Evolutionary conservation across 495 filamentous ascomycete genomes (phyloP).

Genomic region (Penicillium ochrochloron): DNA sequence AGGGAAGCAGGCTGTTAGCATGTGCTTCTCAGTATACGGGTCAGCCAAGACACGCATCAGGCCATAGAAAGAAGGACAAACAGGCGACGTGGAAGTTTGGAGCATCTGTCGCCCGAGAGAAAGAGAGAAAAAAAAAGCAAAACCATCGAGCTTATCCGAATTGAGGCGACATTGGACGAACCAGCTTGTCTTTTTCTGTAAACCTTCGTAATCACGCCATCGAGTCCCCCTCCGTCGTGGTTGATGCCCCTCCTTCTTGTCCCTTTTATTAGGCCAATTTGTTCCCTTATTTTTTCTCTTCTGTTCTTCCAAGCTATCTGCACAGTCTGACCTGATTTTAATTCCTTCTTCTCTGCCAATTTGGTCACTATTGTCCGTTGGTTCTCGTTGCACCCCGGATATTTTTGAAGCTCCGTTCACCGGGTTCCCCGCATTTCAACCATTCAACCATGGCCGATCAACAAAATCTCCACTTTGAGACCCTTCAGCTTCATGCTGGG

Average conservation of each 20-base stretch:
- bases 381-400: not conserved
- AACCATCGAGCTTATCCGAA: not conserved
- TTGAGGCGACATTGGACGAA: not conserved
- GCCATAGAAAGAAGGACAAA: not conserved
- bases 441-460: slow-evolving; percentile 41
- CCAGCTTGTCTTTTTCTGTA: not conserved
- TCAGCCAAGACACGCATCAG: not conserved
- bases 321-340: no score
- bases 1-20: not conserved
- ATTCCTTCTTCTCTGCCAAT: no score
- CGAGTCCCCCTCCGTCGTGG: slow-evolving; percentile 11
- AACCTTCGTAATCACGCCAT: slow-evolving; percentile 26
- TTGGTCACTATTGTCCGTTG: not conserved
- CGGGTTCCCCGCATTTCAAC: slow-evolving; percentile 21
- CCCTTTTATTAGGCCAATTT: not conserved
- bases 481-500: slow-evolving; percentile 96
- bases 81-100: not conserved
- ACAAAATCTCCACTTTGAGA: slow-evolving; percentile 70
- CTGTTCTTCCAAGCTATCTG: no score
- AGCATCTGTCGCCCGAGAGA: not conserved
- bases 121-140: not conserved
- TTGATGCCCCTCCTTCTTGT: slow-evolving; percentile 1
- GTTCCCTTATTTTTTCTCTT: not conserved
- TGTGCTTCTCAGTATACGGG: not conserved
- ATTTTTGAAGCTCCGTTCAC: not conserved